Percentiles rank a stretch among this genome's conserved stretches.
Evolutionary conservation across 371 early-diverging fungal genomes (phyloP).

Genomic region (Batrachochytrium dendrobatidis): DNA sequence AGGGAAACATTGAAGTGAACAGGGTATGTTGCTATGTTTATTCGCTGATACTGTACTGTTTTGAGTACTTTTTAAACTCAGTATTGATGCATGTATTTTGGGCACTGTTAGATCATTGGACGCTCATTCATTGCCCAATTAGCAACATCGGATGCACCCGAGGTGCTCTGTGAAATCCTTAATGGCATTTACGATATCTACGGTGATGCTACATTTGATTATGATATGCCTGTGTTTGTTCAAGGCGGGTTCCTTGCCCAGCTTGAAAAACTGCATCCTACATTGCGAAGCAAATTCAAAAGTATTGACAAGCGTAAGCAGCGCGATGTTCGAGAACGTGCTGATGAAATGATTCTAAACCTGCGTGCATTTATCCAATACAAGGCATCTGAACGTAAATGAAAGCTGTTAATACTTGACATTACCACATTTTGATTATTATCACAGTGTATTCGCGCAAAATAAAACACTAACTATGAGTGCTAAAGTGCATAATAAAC

Average conservation of each 20-base stretch:
- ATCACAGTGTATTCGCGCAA: too few species aligned
- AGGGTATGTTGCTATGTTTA: slow-evolving; percentile 37
- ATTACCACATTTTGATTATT: too few species aligned
- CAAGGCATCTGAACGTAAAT: slow-evolving; percentile 55
- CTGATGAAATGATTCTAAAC: slow-evolving; percentile 76
- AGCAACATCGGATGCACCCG: slow-evolving; percentile 6
- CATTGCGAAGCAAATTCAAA: slow-evolving; percentile 48
- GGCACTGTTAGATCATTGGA: slow-evolving; percentile 45
- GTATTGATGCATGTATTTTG: not conserved
- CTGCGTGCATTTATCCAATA: slow-evolving; percentile 78
- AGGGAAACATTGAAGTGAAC: slow-evolving; percentile 63
- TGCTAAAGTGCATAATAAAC: too few species aligned
- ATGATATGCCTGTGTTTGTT: slow-evolving; percentile 77
- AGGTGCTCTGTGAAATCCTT: slow-evolving; percentile 49
- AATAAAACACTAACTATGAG: too few species aligned
- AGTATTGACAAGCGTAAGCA: slow-evolving; percentile 65
- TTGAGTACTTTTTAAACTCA: not conserved
- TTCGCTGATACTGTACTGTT: not conserved
- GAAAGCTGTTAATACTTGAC: too few species aligned
- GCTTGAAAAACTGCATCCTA: slow-evolving; percentile 48
- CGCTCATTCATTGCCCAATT: slow-evolving; percentile 46
- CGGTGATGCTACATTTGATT: slow-evolving; percentile 73
- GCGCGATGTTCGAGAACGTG: slow-evolving; percentile 62
- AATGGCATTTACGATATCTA: slow-evolving; percentile 85
- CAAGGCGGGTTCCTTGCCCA: slow-evolving; percentile 52